Evolutionary conservation across 306 rosid species (phyloP).

Genomic region (Vicia sativa): DNA sequence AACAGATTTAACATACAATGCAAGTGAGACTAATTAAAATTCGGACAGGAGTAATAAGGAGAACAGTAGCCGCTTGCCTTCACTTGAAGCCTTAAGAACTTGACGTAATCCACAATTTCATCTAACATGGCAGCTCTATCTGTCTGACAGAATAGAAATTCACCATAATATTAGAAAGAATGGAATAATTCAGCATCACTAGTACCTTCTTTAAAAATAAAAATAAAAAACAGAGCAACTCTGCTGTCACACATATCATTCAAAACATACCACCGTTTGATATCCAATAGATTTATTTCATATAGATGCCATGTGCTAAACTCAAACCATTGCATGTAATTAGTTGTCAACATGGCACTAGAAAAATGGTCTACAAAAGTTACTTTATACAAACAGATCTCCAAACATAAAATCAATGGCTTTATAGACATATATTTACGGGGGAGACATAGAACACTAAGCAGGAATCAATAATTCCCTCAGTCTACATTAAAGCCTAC

Average conservation of each 20-base stretch:
- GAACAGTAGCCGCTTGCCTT: slow-evolving; percentile 57
- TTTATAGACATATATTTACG: background rate
- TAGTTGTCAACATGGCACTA: too few relatives aligned
- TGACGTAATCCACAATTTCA: slow-evolving; percentile 97
- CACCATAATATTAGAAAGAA: slow-evolving; percentile 35
- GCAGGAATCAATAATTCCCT: too few relatives aligned
- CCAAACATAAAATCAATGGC: background rate
- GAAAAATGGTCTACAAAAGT: too few relatives aligned
- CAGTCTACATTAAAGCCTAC: too few relatives aligned
- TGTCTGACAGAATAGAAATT: slow-evolving; percentile 55
- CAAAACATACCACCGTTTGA: background rate
- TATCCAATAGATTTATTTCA: slow-evolving; percentile 20
- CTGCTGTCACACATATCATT: slow-evolving; percentile 20
- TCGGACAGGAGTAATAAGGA: slow-evolving; percentile 5
- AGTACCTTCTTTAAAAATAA: slow-evolving; percentile 3
- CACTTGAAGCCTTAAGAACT: slow-evolving; percentile 96
- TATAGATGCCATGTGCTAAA: too few relatives aligned
- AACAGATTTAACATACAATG: slow-evolving; percentile 5
- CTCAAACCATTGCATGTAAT: too few relatives aligned
- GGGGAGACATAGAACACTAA: too few relatives aligned
- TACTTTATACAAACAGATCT: too few relatives aligned
- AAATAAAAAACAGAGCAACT: slow-evolving; percentile 36
- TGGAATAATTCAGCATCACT: slow-evolving; percentile 13
- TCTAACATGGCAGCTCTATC: slow-evolving; percentile 99
- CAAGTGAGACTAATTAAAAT: slow-evolving; percentile 2